phyloP scores from a whole-genome alignment of 2,329 filamentous ascomycete species.

The Fusarium heterosporum region DNA sequence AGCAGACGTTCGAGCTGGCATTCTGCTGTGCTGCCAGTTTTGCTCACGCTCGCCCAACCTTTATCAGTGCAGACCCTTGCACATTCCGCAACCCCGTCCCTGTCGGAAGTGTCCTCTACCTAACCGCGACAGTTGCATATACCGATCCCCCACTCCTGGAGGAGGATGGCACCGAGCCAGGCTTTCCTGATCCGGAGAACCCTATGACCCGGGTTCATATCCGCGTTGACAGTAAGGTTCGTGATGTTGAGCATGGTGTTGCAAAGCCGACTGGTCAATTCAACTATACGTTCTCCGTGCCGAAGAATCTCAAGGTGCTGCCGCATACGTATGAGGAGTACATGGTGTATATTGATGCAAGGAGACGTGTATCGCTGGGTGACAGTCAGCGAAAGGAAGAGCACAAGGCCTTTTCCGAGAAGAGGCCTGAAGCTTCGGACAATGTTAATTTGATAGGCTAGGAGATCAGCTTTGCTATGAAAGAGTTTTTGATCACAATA shows the following conservation, averaged over 20 bases:
- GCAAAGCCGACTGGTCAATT: slow-evolving; percentile 49
- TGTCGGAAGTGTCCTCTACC: slow-evolving; percentile 47
- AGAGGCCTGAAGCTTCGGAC: slow-evolving; percentile 13
- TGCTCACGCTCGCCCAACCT: slow-evolving; percentile 49
- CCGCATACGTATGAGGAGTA: slow-evolving; percentile 49
- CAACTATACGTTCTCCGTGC: slow-evolving; percentile 50
- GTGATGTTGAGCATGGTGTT: slow-evolving; percentile 49
- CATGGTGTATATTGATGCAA: slow-evolving; percentile 49
- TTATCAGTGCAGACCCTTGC: slow-evolving; percentile 49
- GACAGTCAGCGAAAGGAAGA: slow-evolving; percentile 40
- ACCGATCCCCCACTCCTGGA: slow-evolving; percentile 48
- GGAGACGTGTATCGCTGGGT: slow-evolving; percentile 43
- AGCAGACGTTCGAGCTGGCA: slow-evolving; percentile 49
- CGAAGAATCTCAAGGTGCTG: slow-evolving; percentile 46
- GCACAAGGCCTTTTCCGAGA: neutral
- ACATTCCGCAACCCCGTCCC: slow-evolving; percentile 49
- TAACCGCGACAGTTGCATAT: slow-evolving; percentile 48
- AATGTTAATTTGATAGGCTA: slow-evolving; percentile 38
- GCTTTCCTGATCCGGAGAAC: slow-evolving; percentile 34
- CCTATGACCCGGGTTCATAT: slow-evolving; percentile 48
- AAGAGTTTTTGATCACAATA: neutral
- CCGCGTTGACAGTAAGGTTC: slow-evolving; percentile 49
- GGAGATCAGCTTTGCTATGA: neutral
- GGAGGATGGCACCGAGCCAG: slow-evolving; percentile 46
- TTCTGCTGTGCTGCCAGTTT: slow-evolving; percentile 50